Percentiles rank a stretch among this genome's conserved stretches.
Conservation (phyloP, 352 stramenopile species). For the Globisporangium lucens region DNA sequence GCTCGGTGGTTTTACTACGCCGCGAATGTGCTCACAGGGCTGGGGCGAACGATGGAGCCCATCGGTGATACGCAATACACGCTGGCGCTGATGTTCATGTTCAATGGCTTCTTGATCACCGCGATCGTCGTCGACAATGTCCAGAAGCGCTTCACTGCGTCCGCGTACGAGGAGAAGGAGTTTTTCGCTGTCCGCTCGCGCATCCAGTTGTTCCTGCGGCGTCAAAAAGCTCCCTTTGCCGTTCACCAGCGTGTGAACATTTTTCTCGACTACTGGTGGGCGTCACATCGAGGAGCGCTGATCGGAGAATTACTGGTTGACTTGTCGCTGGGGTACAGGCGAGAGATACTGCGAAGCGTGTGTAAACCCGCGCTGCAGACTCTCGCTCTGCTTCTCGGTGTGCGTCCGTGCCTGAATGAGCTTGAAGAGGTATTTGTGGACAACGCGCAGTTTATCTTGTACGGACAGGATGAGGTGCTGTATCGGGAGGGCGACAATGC, state of each 20-base stretch:
- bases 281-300: slow-evolving; percentile 35
- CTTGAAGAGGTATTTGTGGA: slow-evolving; percentile 36
- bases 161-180: slow-evolving; percentile 45
- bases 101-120: slow-evolving; percentile 48
- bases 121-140: slow-evolving; percentile 49
- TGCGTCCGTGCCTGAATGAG: slow-evolving; percentile 22
- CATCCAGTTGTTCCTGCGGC: slow-evolving; percentile 42
- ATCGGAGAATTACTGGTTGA: slow-evolving; percentile 37
- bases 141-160: slow-evolving; percentile 48
- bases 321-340: slow-evolving; percentile 27
- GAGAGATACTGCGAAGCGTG: slow-evolving; percentile 36
- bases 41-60: slow-evolving; percentile 39
- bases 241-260: slow-evolving; percentile 44
- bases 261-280: slow-evolving; percentile 54
- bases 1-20: slow-evolving; percentile 36
- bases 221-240: slow-evolving; percentile 34
- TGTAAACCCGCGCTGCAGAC: slow-evolving; percentile 35
- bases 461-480: slow-evolving; percentile 37
- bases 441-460: slow-evolving; percentile 36
- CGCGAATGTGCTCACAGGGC: slow-evolving; percentile 28
- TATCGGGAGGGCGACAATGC: slow-evolving; percentile 39
- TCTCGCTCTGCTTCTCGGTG: slow-evolving; percentile 22
- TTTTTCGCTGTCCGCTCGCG: slow-evolving; percentile 41
- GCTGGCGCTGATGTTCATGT: slow-evolving; percentile 45
- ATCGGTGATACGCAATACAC: slow-evolving; percentile 34